Evolutionary conservation across 116 monocot genomes (phyloP).

Genomic region (Papilionanthe hybrid): DNA sequence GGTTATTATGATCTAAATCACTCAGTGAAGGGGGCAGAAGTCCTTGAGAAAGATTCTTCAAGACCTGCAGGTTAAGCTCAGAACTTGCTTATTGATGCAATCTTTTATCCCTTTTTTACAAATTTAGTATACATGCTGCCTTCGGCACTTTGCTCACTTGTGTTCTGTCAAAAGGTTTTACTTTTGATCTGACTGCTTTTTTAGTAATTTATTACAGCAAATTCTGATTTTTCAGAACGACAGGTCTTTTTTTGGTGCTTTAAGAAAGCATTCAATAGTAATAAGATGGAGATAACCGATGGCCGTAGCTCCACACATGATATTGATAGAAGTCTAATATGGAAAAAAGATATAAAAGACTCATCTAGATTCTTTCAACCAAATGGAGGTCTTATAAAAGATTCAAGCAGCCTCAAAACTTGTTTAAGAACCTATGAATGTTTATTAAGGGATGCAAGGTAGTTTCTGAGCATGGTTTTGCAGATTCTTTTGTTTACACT

Average conservation of each 20-base stretch:
- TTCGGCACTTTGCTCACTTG: constrained; percentile 1
- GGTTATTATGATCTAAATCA: constrained; percentile 3
- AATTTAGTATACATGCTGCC: neutral
- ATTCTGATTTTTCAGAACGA: constrained; percentile 24
- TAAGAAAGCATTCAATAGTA: constrained; percentile 22
- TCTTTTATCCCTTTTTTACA: neutral
- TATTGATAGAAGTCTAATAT: constrained; percentile 11
- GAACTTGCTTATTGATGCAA: neutral
- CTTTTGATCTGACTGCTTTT: constrained; percentile 2
- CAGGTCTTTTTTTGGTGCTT: constrained; percentile 28
- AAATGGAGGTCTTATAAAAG: constrained; percentile 20
- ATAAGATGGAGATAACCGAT: constrained; percentile 11
- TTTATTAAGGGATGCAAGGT: constrained; percentile 68
- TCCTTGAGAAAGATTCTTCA: constrained; percentile 1
- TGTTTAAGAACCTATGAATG: constrained; percentile 47
- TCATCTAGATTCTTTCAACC: constrained; percentile 20
- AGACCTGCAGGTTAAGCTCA: constrained; percentile 30
- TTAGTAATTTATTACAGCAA: constrained; percentile 1
- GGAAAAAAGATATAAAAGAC: constrained; percentile 9
- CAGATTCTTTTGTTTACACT: neutral
- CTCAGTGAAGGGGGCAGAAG: constrained; percentile 8
- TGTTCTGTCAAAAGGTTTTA: neutral
- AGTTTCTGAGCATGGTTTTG: constrained; percentile 1
- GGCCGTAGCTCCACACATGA: constrained; percentile 7
- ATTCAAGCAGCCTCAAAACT: constrained; percentile 20